Percentiles rank a stretch among this genome's conserved stretches.
These are phyloP conservation scores for Pseudoneurospora amorphoporcata DNA, from an alignment of 495 filamentous ascomycete genomes.

Conservation along the genomic window DNA sequence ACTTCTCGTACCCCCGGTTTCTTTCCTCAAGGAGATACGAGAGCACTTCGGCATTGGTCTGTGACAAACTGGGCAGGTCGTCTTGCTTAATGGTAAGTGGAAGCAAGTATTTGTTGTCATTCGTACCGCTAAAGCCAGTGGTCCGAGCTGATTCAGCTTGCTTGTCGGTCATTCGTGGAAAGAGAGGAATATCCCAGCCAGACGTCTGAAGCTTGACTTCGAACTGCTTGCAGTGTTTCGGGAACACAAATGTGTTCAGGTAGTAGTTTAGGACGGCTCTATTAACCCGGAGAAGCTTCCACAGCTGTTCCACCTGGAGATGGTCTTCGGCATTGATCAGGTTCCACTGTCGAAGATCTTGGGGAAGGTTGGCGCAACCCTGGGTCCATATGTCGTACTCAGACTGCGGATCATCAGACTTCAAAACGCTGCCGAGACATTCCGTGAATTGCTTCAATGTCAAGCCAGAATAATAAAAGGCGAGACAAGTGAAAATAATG, in stretches of 20 bases:
- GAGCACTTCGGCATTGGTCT: slow-evolving; percentile 44
- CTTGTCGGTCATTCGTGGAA: slow-evolving; percentile 9
- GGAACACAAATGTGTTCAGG: slow-evolving; percentile 46
- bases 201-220: slow-evolving; percentile 41
- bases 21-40: not conserved
- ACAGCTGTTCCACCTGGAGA: slow-evolving; percentile 33
- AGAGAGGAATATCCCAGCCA: slow-evolving; percentile 43
- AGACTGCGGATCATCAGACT: slow-evolving; percentile 41
- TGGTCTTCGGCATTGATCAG: slow-evolving; percentile 42
- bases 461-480: slow-evolving; percentile 43
- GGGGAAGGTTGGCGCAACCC: slow-evolving; percentile 27
- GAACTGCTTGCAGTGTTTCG: slow-evolving; percentile 41
- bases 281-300: slow-evolving; percentile 26
- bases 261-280: slow-evolving; percentile 38
- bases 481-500: slow-evolving; percentile 42
- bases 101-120: slow-evolving; percentile 38
- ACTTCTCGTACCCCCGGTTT: not conserved
- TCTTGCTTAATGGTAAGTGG: slow-evolving; percentile 43
- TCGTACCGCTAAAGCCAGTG: slow-evolving; percentile 48
- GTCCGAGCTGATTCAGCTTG: slow-evolving; percentile 14
- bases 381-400: slow-evolving; percentile 40
- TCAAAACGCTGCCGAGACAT: slow-evolving; percentile 28
- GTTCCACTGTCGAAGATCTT: slow-evolving; percentile 32
- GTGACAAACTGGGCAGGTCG: slow-evolving; percentile 34
- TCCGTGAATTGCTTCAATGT: slow-evolving; percentile 28